Conservation (phyloP, 1,284 basidiomycete genomes). For the Sporisorium exsertum region DNA sequence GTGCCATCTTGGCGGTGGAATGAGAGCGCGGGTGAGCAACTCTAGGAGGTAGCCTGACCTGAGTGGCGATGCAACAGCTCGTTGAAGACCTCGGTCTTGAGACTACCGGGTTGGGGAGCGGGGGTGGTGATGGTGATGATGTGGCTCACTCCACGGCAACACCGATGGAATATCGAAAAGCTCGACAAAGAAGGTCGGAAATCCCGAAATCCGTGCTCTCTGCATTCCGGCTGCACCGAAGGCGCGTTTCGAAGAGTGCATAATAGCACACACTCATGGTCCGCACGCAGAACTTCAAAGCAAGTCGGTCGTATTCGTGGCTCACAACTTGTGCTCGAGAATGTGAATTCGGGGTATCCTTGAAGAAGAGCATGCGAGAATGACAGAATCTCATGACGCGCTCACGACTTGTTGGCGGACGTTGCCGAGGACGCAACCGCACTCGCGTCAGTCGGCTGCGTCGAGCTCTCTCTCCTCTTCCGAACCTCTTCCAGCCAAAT, state of each 20-base stretch:
- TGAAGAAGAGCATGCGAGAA: neutral
- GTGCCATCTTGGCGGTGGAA: conserved; percentile 33
- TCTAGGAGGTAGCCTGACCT: neutral
- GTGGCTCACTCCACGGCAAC: neutral
- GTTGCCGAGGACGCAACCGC: neutral
- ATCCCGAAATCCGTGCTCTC: conserved; percentile 27
- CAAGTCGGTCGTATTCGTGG: neutral
- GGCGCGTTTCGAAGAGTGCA: neutral
- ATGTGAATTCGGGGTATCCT: conserved; percentile 15
- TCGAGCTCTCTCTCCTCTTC: conserved; percentile 34
- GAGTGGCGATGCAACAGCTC: neutral
- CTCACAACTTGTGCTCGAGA: neutral
- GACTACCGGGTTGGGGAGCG: neutral
- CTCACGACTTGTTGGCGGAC: conserved; percentile 3
- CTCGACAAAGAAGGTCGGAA: conserved; percentile 8
- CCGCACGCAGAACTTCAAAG: neutral
- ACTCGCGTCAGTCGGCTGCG: neutral
- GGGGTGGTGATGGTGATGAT: neutral
- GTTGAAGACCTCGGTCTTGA: neutral
- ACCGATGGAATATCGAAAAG: neutral
- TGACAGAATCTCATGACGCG: neutral
- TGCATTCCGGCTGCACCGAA: conserved; percentile 11
- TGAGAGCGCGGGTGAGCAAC: neutral
- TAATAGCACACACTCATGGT: neutral
- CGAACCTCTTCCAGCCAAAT: conserved; percentile 52